A percentile compares a stretch with the other conserved stretches of the same genome.
phyloP scores from a whole-genome alignment of 306 rosid species.

The Quercus dentata region DNA sequence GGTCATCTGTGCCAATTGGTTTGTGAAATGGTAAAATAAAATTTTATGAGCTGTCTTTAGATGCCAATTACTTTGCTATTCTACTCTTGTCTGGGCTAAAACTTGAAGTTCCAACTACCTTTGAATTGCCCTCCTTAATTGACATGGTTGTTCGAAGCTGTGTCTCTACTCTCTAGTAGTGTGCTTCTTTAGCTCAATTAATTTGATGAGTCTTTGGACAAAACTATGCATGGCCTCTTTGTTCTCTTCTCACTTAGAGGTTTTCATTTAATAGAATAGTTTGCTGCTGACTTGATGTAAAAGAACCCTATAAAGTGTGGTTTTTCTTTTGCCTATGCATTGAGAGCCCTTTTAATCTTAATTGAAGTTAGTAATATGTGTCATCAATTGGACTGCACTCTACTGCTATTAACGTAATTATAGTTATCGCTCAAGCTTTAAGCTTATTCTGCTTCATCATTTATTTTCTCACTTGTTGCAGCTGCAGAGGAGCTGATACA shows the following conservation, averaged over 20 bases:
- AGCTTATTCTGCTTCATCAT: constrained; percentile 3
- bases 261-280: neutral
- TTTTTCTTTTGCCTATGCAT: neutral
- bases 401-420: neutral
- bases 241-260: neutral
- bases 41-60: neutral
- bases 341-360: neutral
- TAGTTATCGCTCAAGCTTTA: neutral
- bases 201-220: neutral
- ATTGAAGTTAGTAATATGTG: neutral
- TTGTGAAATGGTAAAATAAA: neutral
- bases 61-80: neutral
- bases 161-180: neutral
- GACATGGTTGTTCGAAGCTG: neutral
- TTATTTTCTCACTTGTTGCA: constrained; percentile 30
- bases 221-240: neutral
- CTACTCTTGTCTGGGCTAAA: neutral
- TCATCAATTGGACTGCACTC: neutral
- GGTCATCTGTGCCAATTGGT: neutral
- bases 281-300: neutral
- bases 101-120: neutral
- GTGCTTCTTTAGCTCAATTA: neutral
- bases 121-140: neutral
- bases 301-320: neutral
- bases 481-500: constrained; percentile 76